Base-by-base conservation (phyloP, 257 asterid genomes). In the Penstemon eatonii region DNA sequence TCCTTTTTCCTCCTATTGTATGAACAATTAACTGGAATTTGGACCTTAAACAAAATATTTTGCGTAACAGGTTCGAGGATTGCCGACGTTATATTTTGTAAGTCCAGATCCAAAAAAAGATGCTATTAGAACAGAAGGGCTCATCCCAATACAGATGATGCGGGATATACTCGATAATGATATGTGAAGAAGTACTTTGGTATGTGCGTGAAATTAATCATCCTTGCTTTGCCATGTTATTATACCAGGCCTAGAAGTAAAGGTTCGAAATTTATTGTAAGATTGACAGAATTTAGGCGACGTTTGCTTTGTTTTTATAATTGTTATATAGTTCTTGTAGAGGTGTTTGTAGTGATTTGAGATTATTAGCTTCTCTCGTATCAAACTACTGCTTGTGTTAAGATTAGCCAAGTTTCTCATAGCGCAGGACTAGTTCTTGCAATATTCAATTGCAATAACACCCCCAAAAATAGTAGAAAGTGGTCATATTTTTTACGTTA, bases 61-160 rank as follows among this genome's bases (percentile, higher is more conserved):
- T 66, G 40, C 76, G 66, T 67, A 66, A 25, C 94, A 93, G 99
- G 99, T 93, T 46, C 78, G 99, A 37, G 99, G 97, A 73, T 70
- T 90, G 63, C 99, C 97, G 5, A 89, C 99, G 0, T 0, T 93
- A 78, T 90, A 88, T 80, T 93, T 93, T 84, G 82, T 90, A 55
- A 93, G 99, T 77, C 96, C 99, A 1, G 92, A 93, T 76, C 83
- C 95, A 54, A 87, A 44, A 60, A 93, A 93, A 81, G 92, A 89
- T 71, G 99, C 99, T 42, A 85, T 93, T 37, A 81, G 97, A 69
- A 90, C 96, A 11, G 99, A 93, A 81, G 99, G 99, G 68, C 99
- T 93, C 78, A 83, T 93, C 72, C 99, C 99, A 3, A 75, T 90
- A 78, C 89, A 90, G 65, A 81, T 90, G 95, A 90, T 93, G 95